Evolutionary conservation across 306 rosid species (phyloP).

Genomic region (Lablab purpureus): DNA sequence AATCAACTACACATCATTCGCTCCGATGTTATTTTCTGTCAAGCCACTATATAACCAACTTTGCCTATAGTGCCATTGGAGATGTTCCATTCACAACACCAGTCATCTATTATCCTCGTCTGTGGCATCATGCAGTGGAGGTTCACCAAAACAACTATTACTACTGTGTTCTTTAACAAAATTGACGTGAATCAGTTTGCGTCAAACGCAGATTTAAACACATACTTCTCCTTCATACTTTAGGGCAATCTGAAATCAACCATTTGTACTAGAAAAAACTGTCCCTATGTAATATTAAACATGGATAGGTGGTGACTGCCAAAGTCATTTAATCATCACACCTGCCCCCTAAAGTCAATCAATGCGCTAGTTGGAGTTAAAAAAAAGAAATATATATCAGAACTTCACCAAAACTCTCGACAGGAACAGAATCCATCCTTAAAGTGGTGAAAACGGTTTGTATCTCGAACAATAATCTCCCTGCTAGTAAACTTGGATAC

Average conservation of each 20-base stretch:
- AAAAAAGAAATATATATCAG: neutral
- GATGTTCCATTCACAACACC: neutral
- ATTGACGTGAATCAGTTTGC: neutral
- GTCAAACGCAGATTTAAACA: neutral
- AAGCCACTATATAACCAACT: too few species aligned
- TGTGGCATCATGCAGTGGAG: neutral
- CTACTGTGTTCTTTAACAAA: neutral
- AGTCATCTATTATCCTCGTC: neutral
- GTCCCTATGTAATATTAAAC: neutral
- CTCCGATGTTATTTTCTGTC: too few species aligned
- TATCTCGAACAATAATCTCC: constrained; percentile 82
- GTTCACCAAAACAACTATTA: neutral
- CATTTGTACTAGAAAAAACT: neutral
- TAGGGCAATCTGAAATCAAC: neutral
- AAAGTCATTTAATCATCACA: constrained; percentile 21
- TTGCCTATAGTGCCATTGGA: too few species aligned
- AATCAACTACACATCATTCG: too few species aligned
- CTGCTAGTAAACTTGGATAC: constrained; percentile 56
- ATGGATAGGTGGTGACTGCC: neutral
- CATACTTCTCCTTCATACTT: neutral
- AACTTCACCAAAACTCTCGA: constrained; percentile 77
- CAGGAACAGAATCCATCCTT: constrained; percentile 70
- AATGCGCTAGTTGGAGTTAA: neutral
- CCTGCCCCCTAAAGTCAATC: constrained; percentile 15
- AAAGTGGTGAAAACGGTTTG: constrained; percentile 83